A percentile compares a stretch with the other conserved stretches of the same genome.
Evolutionary conservation across 306 rosid species (phyloP).

Genomic region (Leucaena leucocephala): DNA sequence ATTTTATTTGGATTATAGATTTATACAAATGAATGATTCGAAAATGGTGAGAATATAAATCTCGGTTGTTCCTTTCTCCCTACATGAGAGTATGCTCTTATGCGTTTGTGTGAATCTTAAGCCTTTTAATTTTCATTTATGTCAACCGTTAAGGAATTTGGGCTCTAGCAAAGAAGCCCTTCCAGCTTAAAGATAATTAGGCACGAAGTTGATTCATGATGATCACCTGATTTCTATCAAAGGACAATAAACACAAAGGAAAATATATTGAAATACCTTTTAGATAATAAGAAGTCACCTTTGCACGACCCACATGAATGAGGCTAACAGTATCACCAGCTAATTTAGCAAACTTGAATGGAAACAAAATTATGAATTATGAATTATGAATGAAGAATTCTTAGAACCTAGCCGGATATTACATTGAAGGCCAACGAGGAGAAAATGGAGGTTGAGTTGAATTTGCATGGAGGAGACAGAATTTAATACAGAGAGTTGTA

Average conservation of each 20-base stretch:
- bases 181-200: no score
- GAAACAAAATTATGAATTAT: slow-evolving; percentile 3
- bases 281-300: slow-evolving; percentile 27
- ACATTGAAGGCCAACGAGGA: not conserved
- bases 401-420: not conserved
- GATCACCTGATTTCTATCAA: not conserved
- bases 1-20: not conserved
- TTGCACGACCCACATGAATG: slow-evolving; percentile 25
- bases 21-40: not conserved
- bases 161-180: not conserved
- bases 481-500: slow-evolving; percentile 84
- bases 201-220: no score
- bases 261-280: not conserved
- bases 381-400: slow-evolving; percentile 20
- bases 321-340: slow-evolving; percentile 13
- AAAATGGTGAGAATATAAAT: not conserved
- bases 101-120: not conserved
- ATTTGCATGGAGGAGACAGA: slow-evolving; percentile 5
- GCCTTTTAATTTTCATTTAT: not conserved
- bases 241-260: no score
- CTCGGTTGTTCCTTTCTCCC: not conserved
- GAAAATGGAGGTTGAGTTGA: not conserved
- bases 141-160: not conserved
- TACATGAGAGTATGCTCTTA: not conserved
- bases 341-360: slow-evolving; percentile 24